Percentiles rank a stretch among this genome's conserved stretches.
Evolutionary conservation across 2,329 filamentous ascomycete genomes (phyloP).

Genomic region (Arthrobotrys sinensis): DNA sequence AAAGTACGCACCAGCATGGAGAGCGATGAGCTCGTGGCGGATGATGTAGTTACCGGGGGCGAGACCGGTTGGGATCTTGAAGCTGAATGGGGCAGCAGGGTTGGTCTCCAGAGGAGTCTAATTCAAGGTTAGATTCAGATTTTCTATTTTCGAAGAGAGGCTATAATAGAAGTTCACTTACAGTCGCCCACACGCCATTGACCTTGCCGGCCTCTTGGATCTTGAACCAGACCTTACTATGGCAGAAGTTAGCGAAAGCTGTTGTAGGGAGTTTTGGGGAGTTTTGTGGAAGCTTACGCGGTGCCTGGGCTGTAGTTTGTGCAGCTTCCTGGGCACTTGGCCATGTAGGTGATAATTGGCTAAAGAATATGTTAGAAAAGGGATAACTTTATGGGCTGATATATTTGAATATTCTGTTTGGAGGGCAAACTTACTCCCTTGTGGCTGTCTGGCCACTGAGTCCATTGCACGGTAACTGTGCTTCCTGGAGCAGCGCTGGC

Average conservation of each 20-base stretch:
- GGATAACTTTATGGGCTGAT: neutral
- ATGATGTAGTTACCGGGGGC: constrained; percentile 74
- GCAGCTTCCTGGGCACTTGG: constrained; percentile 73
- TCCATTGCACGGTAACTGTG: constrained; percentile 73
- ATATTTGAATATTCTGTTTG: neutral
- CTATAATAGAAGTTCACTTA: constrained; percentile 28
- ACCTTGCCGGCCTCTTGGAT: constrained; percentile 56
- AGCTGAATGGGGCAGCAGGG: constrained; percentile 67
- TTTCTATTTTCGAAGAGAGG: neutral
- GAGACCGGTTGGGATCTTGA: constrained; percentile 73
- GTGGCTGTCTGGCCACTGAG: constrained; percentile 69
- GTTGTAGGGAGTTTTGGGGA: neutral
- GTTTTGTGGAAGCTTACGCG: constrained; percentile 63
- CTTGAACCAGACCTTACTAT: constrained; percentile 60
- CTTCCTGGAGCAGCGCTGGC: constrained; percentile 73
- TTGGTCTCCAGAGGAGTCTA: constrained; percentile 65
- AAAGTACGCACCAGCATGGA: constrained; percentile 68
- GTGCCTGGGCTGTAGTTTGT: constrained; percentile 70
- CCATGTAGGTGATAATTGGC: constrained; percentile 75
- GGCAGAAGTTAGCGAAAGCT: constrained; percentile 3
- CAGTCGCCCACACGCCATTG: constrained; percentile 36
- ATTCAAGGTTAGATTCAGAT: neutral
- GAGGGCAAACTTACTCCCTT: constrained; percentile 60
- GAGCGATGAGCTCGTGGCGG: constrained; percentile 74
- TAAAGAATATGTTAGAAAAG: constrained; percentile 67